Conservation (phyloP, 257 asterid genomes). For the Lavandula angustifolia region DNA sequence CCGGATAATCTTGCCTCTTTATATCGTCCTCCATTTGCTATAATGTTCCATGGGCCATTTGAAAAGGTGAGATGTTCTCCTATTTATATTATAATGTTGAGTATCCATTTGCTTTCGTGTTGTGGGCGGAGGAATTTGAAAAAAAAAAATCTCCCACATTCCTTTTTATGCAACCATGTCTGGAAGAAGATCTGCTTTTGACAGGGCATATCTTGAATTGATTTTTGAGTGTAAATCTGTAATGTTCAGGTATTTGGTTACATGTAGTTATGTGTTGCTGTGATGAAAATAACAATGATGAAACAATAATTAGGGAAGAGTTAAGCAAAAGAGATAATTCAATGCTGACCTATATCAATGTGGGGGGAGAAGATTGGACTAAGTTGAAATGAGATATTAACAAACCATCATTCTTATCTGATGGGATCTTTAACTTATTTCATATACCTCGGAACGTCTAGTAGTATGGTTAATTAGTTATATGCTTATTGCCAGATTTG, state of each 20-base stretch:
- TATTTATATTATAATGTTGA: constrained; percentile 7
- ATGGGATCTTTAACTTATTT: background rate
- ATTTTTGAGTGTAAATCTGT: background rate
- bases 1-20: constrained; percentile 93
- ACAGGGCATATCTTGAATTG: background rate
- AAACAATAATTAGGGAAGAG: background rate
- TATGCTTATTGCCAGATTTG: constrained; percentile 9
- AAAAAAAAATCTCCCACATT: background rate
- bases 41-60: constrained; percentile 87
- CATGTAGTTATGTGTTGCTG: background rate
- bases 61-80: constrained; percentile 62
- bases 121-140: background rate
- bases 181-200: background rate
- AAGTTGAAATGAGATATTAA: background rate
- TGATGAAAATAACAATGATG: constrained; percentile 5
- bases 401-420: constrained; percentile 2
- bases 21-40: constrained; percentile 92
- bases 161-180: constrained; percentile 7
- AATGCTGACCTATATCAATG: background rate
- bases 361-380: constrained; percentile 14
- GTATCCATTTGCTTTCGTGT: constrained; percentile 7
- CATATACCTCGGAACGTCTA: background rate
- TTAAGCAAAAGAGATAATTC: constrained; percentile 9
- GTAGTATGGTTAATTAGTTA: background rate
- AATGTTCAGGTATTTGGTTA: background rate